Evolutionary conservation across 495 filamentous ascomycete species (phyloP).

Genomic region (Trichoderma gamsii): DNA sequence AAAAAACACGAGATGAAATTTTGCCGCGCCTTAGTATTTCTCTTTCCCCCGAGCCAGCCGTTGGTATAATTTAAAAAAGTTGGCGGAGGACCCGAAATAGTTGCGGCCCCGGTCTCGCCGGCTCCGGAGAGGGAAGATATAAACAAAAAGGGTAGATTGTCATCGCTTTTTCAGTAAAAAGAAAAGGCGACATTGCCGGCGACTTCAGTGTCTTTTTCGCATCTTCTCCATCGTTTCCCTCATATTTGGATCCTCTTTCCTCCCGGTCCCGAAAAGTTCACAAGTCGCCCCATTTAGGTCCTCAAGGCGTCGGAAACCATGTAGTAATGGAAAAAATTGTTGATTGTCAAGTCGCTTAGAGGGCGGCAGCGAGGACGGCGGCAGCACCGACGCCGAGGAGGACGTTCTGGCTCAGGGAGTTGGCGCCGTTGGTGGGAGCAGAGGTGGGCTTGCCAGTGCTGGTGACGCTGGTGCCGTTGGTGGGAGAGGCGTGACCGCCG

Average conservation of each 20-base stretch:
- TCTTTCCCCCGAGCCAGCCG: slow-evolving; percentile 7
- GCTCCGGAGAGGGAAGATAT: not conserved
- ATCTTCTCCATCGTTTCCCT: not conserved
- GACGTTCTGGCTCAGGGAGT: slow-evolving; percentile 10
- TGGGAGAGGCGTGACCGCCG: slow-evolving; percentile 5
- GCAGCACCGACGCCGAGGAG: slow-evolving; percentile 11
- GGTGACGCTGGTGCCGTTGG: slow-evolving; percentile 13
- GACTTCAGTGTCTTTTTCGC: not conserved
- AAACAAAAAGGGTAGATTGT: too few relatives aligned
- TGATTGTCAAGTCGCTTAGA: slow-evolving; percentile 2
- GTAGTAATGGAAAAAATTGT: not conserved
- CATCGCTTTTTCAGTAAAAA: not conserved
- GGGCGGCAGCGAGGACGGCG: slow-evolving; percentile 10
- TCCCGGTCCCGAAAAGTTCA: slow-evolving; percentile 1
- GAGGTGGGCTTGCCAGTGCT: not conserved
- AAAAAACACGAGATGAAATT: not conserved
- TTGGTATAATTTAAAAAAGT: slow-evolving; percentile 3
- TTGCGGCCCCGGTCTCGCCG: slow-evolving; percentile 9
- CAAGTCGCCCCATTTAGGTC: not conserved
- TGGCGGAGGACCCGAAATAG: not conserved
- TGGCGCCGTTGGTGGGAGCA: not conserved
- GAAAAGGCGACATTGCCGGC: not conserved
- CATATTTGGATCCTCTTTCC: not conserved
- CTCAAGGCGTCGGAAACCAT: not conserved
- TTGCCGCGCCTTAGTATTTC: not conserved